Conservation (phyloP, 106 monocot species). For the Dioscorea zingiberensis region DNA sequence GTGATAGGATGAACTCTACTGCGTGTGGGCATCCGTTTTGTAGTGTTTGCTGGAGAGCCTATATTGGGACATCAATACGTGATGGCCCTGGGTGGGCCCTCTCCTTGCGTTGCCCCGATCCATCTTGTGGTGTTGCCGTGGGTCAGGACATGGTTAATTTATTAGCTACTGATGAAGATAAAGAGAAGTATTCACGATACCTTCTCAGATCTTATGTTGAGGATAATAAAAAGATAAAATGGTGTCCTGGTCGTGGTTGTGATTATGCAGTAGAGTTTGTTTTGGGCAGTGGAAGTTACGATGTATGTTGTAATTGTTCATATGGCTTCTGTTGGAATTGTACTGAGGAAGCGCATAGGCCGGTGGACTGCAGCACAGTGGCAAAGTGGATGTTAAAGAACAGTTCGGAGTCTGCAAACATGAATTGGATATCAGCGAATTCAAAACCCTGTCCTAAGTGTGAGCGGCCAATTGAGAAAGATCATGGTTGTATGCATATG, state of each 20-base stretch:
- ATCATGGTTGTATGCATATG: slow-evolving; percentile 93
- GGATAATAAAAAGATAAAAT: slow-evolving; percentile 70
- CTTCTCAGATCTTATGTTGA: slow-evolving; percentile 89
- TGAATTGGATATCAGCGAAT: slow-evolving; percentile 76
- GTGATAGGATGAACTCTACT: slow-evolving; percentile 52
- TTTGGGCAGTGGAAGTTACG: slow-evolving; percentile 20
- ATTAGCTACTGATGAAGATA: slow-evolving; percentile 60
- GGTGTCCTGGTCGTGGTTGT: slow-evolving; percentile 38
- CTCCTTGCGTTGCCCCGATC: slow-evolving; percentile 86
- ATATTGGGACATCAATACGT: slow-evolving; percentile 71
- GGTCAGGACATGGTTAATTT: slow-evolving; percentile 74
- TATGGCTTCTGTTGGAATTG: slow-evolving; percentile 30
- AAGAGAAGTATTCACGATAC: slow-evolving; percentile 79
- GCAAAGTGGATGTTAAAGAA: slow-evolving; percentile 32
- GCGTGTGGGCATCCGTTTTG: slow-evolving; percentile 95
- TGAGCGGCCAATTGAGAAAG: slow-evolving; percentile 81
- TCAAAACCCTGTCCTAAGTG: slow-evolving; percentile 92
- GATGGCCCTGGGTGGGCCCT: slow-evolving; percentile 97
- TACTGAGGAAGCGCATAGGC: slow-evolving; percentile 32
- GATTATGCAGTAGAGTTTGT: slow-evolving; percentile 25
- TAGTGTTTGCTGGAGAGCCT: slow-evolving; percentile 87
- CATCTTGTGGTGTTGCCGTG: slow-evolving; percentile 83
- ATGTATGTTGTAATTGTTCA: slow-evolving; percentile 17
- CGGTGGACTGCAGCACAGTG: slow-evolving; percentile 27
- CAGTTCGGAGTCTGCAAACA: slow-evolving; percentile 34